These are phyloP conservation scores for Aphanomyces stellatus DNA, from an alignment of 352 stramenopile genomes.

Conservation along the genomic window DNA sequence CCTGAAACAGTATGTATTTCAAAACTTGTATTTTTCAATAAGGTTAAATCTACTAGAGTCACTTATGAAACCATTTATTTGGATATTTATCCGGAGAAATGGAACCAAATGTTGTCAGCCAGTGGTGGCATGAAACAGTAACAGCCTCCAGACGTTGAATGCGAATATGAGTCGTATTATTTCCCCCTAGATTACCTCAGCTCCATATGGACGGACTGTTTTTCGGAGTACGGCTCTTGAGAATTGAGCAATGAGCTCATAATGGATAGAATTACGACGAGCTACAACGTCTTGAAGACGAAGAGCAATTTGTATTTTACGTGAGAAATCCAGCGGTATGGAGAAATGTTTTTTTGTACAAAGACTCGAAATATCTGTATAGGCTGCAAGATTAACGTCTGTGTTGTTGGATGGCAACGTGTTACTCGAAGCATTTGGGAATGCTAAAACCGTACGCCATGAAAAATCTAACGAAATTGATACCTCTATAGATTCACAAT, in stretches of 20 bases:
- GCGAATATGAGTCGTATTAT: too few relatives aligned
- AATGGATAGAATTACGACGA: slow-evolving; percentile 59
- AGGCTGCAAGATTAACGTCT: slow-evolving; percentile 12
- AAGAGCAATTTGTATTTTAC: slow-evolving; percentile 73
- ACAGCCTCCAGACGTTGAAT: slow-evolving; percentile 17
- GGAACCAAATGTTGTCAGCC: slow-evolving; percentile 52
- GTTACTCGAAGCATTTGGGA: slow-evolving; percentile 66
- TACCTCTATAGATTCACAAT: slow-evolving; percentile 26
- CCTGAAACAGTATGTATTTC: slow-evolving; percentile 29
- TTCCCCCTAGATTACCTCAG: slow-evolving; percentile 38
- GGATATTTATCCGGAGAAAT: slow-evolving; percentile 51
- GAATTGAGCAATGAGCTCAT: too few relatives aligned
- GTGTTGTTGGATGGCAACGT: slow-evolving; percentile 32
- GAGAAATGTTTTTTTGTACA: slow-evolving; percentile 45
- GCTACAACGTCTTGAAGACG: slow-evolving; percentile 62
- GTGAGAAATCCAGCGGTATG: slow-evolving; percentile 56
- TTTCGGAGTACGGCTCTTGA: slow-evolving; percentile 38
- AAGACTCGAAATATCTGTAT: slow-evolving; percentile 44
- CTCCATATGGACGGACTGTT: slow-evolving; percentile 61
- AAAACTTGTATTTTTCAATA: background rate
- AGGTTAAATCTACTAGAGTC: slow-evolving; percentile 26
- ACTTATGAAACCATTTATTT: slow-evolving; percentile 63
- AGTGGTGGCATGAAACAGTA: slow-evolving; percentile 40
- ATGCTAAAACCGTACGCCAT: slow-evolving; percentile 43
- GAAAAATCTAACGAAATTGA: slow-evolving; percentile 18